Base-by-base conservation (phyloP, 2,329 filamentous ascomycete genomes). In the Talaromyces verruculosus region DNA sequence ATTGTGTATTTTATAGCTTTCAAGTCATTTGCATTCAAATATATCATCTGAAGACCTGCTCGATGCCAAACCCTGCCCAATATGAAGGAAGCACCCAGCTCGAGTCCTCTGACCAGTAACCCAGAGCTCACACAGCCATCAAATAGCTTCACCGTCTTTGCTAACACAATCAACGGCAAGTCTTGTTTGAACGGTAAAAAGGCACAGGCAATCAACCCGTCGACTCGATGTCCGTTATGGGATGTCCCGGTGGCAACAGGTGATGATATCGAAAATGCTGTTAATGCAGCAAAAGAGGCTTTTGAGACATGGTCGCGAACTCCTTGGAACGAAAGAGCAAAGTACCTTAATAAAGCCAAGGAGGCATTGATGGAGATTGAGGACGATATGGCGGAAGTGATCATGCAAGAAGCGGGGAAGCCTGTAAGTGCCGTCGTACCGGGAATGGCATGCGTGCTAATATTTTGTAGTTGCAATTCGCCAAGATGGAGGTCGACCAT, bases 381-480 rank as follows among this genome's bases (percentile, higher is more conserved):
- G 5, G 75, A 80, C 0, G 78, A 82, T 60, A 75, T 87, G 58
- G 73, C 77, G 15, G 76, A 78, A 43, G 74, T 85, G 10, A 72
- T 85, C 45, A 78, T 78, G 69, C 77, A 75, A 63, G 84, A 85
- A 73, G 82, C 82, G 28, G 84, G 84, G n/a, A 86, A 86, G 72
- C 84, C 84, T 5, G 76, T 81, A 68, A 39, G 70, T 33, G 39
- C 61, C 19, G 25, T 22, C 4, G 10, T 33, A 59, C 8, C 55
- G 5, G 28, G 33, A 30, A 17, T 45, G 33, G n/a, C n/a, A n/a
- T 28, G 30, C 6, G 5, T 55, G 25, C 57, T 45, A 10, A 60
- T 4, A 45, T 6, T 7, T 22, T 58, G 41, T 39, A 68, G 67
- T 61, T 68, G 22, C 63, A 65, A 62, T 65, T 65, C 45, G 68